Conservation (phyloP, 345 rosid genomes). For the Anacardium occidentale region DNA sequence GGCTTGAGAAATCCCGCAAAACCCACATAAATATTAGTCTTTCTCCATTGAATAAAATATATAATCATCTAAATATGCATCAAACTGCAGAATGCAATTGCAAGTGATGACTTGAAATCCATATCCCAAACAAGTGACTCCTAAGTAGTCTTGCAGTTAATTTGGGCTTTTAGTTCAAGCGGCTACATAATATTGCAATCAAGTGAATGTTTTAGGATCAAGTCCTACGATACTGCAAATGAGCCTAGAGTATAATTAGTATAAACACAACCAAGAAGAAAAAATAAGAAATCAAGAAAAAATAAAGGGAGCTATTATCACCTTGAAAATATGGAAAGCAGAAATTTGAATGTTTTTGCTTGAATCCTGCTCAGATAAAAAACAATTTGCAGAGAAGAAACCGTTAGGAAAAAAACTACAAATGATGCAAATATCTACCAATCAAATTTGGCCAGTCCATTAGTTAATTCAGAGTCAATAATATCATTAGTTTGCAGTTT, state of each 20-base stretch:
- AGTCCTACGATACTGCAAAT: neutral
- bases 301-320: constrained; percentile 14
- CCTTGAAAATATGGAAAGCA: constrained; percentile 98
- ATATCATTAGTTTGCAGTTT: neutral
- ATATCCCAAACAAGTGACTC: neutral
- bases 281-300: neutral
- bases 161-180: neutral
- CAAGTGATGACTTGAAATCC: neutral
- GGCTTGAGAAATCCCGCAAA: neutral
- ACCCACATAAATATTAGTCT: neutral
- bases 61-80: neutral
- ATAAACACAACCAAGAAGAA: neutral
- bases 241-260: neutral
- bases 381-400: constrained; percentile 2
- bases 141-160: neutral
- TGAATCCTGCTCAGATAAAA: constrained; percentile 60
- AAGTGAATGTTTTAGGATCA: neutral
- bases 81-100: neutral
- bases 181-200: neutral
- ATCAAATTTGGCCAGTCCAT: neutral
- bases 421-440: neutral
- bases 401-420: neutral
- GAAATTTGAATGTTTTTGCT: constrained; percentile 90
- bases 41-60: neutral
- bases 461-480: neutral